Evolutionary conservation across 345 rosid species (phyloP).

Genomic region (Eucalyptus rudis): DNA sequence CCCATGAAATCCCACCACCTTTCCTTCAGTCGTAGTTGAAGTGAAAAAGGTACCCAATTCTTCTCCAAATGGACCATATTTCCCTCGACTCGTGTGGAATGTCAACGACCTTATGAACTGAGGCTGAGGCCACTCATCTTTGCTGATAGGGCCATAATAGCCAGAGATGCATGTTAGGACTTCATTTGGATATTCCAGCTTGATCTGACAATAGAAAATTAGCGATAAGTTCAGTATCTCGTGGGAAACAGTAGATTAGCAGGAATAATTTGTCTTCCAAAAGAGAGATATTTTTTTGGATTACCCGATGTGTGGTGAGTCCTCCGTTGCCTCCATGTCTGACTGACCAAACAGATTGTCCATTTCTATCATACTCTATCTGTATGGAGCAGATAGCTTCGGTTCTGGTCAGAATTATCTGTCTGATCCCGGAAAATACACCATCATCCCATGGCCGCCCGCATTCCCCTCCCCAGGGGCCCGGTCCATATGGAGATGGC

Average conservation of each 20-base stretch:
- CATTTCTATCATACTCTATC: slow-evolving; percentile 82
- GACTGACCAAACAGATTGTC: slow-evolving; percentile 83
- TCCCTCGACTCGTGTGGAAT: slow-evolving; percentile 66
- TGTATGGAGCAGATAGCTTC: slow-evolving; percentile 70
- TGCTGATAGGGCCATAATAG: slow-evolving; percentile 41
- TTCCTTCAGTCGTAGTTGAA: slow-evolving; percentile 68
- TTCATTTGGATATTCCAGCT: slow-evolving; percentile 68
- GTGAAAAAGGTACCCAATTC: slow-evolving; percentile 76
- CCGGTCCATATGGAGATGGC: slow-evolving; percentile 70
- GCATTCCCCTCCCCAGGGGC: slow-evolving; percentile 93
- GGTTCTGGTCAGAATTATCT: slow-evolving; percentile 51
- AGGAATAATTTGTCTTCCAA: neutral
- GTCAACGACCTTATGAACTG: slow-evolving; percentile 53
- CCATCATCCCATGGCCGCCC: slow-evolving; percentile 93
- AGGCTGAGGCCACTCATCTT: slow-evolving; percentile 22
- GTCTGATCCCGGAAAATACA: slow-evolving; percentile 71
- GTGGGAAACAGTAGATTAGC: neutral
- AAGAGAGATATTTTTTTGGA: neutral
- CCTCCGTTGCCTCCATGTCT: slow-evolving; percentile 76
- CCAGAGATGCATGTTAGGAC: slow-evolving; percentile 57
- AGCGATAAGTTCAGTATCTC: neutral
- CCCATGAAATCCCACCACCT: slow-evolving; percentile 86
- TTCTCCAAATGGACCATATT: slow-evolving; percentile 81
- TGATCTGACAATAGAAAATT: slow-evolving; percentile 29
- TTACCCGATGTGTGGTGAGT: slow-evolving; percentile 56